Percentiles rank a stretch among this genome's conserved stretches.
Evolutionary conservation across 179 eudicot species (phyloP).

Genomic region (Amaranthus tricolor): DNA sequence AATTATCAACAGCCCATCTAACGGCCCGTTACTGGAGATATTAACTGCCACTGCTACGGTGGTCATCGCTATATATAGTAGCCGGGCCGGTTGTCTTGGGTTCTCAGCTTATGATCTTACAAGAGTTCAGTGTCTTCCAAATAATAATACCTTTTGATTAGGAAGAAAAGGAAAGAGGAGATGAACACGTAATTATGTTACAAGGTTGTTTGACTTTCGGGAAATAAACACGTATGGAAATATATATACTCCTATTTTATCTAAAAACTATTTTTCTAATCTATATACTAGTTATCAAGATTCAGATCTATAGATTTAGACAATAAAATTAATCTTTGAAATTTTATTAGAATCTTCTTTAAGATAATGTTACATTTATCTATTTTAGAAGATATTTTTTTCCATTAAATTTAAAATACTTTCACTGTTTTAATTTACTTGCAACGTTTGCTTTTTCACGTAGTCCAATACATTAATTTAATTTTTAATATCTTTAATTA

Average conservation of each 20-base stretch:
- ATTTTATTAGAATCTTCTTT: too few species aligned
- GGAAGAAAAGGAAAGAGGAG: neutral
- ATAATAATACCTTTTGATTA: neutral
- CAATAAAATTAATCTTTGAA: too few species aligned
- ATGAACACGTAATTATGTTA: conserved; percentile 14
- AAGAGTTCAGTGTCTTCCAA: neutral
- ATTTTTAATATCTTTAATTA: too few species aligned
- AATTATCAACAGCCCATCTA: conserved; percentile 68
- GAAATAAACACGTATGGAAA: neutral
- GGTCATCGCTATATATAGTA: conserved; percentile 21
- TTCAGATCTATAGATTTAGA: too few species aligned
- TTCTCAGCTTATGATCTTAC: neutral
- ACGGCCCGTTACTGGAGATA: conserved; percentile 54
- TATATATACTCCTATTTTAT: neutral
- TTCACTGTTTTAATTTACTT: too few species aligned
- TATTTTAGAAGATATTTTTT: too few species aligned
- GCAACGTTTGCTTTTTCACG: too few species aligned
- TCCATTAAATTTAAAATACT: too few species aligned
- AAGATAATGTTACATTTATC: too few species aligned
- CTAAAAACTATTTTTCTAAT: too few species aligned
- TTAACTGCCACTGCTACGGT: conserved; percentile 72
- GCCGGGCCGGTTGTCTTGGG: conserved; percentile 9
- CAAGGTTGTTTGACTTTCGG: conserved; percentile 13
- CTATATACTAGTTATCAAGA: too few species aligned
- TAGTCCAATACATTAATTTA: too few species aligned